Base-by-base conservation (phyloP, 2,329 filamentous ascomycete genomes). In the Hypoxylon sp. region DNA sequence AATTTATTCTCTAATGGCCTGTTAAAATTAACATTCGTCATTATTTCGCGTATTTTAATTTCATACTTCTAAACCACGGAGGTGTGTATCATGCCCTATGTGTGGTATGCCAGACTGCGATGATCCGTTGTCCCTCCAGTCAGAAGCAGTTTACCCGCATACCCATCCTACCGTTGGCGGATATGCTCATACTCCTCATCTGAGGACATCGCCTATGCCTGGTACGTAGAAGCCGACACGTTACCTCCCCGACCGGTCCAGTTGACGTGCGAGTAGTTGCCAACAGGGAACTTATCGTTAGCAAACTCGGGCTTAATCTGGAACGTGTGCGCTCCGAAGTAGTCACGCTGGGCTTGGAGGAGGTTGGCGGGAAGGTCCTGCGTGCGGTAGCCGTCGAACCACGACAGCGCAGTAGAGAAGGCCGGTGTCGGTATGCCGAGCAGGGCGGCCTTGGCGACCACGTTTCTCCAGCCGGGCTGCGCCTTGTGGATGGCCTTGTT, bases 231-330 rank as follows among this genome's bases (percentile, higher is more conserved):
- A 72, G 95, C 95, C 70, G 92, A 97, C 67, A 99, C 90, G 76
- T 98, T 95, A 74, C 95, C 95, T 75, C 95, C 95, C 77, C 95
- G 90, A 72, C 95, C 95, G 70, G 95, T 99, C 95, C 95, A 99
- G 91, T 99, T 99, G 79, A 98, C 92, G 86, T 99, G 95, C 75
- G 94, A 95, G 78, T 98, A 87, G 81, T 92, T 82, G 78, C 88
- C 92, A 70, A 83, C 86, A 67, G 88, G 89, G 83, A 96, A 96
- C 81, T 92, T 92, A 56, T 82, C 86, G 77, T 73, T 89, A 70
- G 90, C 90, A 67, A 70, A 73, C 81, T 94, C 90, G 60, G 91
- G 89, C 88, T 95, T 94, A 81, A 95, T 86, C 72, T 82, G 82
- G 88, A 95, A 95, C 68, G 91, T 95, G 84, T 95, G 91, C 65